Conservation (phyloP, 2,329 filamentous ascomycete species). For the Calonectria hongkongensis region DNA sequence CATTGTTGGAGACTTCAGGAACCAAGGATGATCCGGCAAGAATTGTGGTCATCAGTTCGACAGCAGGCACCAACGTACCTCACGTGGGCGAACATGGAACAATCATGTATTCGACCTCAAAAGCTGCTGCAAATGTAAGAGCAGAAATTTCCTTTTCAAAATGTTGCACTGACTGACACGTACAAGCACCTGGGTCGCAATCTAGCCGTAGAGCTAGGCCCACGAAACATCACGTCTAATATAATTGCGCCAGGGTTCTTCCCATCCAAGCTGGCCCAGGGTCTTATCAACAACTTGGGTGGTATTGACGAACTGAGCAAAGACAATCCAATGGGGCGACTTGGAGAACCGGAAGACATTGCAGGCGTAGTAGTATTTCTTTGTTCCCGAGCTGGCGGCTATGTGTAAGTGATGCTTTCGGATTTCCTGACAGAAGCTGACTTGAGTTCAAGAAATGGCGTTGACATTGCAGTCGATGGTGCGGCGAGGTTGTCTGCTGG, state of each 20-base stretch:
- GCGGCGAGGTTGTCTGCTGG: constrained; percentile 56
- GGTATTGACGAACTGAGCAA: constrained; percentile 71
- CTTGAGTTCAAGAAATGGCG: constrained; percentile 57
- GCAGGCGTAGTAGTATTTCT: constrained; percentile 76
- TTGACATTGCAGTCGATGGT: constrained; percentile 60
- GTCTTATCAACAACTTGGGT: constrained; percentile 77
- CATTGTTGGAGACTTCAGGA: constrained; percentile 67
- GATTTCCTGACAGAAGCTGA: constrained; percentile 17
- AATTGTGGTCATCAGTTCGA: constrained; percentile 80
- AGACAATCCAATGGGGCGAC: constrained; percentile 71
- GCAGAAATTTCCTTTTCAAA: constrained; percentile 31
- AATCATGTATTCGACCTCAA: constrained; percentile 80
- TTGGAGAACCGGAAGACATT: constrained; percentile 76
- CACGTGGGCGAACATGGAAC: constrained; percentile 76
- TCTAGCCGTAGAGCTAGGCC: constrained; percentile 81
- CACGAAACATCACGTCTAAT: constrained; percentile 79
- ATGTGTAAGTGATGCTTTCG: constrained; percentile 62
- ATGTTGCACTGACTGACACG: background rate
- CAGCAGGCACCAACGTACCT: constrained; percentile 79
- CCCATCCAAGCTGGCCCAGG: constrained; percentile 80
- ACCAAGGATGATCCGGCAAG: constrained; percentile 71
- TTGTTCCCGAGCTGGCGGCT: constrained; percentile 69
- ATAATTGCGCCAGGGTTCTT: constrained; percentile 82
- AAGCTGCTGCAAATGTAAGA: constrained; percentile 74
- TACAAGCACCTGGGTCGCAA: constrained; percentile 75